Evolutionary conservation across 441 rosid species (phyloP).

Genomic region (Lepidium campestre): DNA sequence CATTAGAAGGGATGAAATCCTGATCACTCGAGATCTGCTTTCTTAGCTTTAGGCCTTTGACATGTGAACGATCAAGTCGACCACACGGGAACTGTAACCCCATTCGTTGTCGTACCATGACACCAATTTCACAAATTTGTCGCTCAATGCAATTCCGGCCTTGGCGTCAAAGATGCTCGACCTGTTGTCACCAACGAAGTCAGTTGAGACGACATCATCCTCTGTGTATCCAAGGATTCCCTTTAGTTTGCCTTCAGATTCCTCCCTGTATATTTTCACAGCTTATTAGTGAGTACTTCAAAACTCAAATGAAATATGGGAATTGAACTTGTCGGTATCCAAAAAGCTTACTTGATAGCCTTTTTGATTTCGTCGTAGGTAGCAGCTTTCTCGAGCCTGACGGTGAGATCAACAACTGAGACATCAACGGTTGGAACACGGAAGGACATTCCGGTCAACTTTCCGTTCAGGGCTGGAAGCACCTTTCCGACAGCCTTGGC

Average conservation of each 20-base stretch:
- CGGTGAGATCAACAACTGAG: constrained; percentile 82
- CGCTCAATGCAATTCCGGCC: constrained; percentile 64
- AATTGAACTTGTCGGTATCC: too few relatives aligned
- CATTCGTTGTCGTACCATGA: constrained; percentile 69
- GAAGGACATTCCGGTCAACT: constrained; percentile 86
- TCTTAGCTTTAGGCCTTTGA: constrained; percentile 20
- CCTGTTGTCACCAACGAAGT: constrained; percentile 63
- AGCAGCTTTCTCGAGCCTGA: constrained; percentile 75
- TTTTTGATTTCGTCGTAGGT: constrained; percentile 65
- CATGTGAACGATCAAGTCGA: constrained; percentile 61
- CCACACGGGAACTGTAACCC: constrained; percentile 78
- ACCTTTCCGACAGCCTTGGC: constrained; percentile 94
- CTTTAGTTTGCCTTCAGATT: constrained; percentile 52
- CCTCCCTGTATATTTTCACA: constrained; percentile 33
- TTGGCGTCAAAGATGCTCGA: constrained; percentile 73
- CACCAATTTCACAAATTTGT: constrained; percentile 43
- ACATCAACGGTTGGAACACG: constrained; percentile 90
- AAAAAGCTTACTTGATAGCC: constrained; percentile 53
- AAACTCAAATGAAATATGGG: too few relatives aligned
- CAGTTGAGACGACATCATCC: constrained; percentile 64
- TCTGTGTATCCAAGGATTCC: constrained; percentile 66
- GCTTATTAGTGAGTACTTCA: background rate
- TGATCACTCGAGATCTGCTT: background rate
- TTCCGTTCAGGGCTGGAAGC: constrained; percentile 67
- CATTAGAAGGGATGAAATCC: background rate